phyloP scores from a whole-genome alignment of 2,329 filamentous ascomycete species.

The Cryphonectria nitschkei region DNA sequence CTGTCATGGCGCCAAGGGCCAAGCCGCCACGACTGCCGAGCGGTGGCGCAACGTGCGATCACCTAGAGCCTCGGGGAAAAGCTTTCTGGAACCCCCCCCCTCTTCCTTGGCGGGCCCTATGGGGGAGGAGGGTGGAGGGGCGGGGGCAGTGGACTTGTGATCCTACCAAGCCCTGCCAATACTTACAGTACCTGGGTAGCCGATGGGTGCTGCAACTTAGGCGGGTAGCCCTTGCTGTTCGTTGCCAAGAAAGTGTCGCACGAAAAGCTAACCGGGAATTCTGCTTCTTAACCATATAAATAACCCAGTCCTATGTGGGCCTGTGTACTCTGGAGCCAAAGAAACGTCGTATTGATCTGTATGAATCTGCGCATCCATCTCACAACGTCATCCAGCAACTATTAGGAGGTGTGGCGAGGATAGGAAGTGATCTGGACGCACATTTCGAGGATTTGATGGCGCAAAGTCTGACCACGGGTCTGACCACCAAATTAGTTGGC shows the following conservation, averaged over 20 bases:
- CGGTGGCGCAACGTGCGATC: not conserved
- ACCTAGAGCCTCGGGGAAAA: not conserved
- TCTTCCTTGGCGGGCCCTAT: not conserved
- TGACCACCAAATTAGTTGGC: too few species aligned
- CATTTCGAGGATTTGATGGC: not conserved
- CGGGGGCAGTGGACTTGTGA: not conserved
- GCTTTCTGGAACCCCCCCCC: not conserved
- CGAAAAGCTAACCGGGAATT: not conserved
- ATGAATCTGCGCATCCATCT: not conserved
- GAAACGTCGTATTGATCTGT: not conserved
- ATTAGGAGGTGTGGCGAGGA: not conserved
- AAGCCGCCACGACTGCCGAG: constrained; percentile 11
- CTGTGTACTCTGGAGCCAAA: not conserved
- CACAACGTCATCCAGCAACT: not conserved
- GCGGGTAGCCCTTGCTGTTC: not conserved
- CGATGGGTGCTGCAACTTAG: not conserved
- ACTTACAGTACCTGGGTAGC: not conserved
- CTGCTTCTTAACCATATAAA: not conserved
- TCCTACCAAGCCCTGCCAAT: not conserved
- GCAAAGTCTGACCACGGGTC: not conserved
- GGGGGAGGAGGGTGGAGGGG: too few species aligned
- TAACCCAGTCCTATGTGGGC: not conserved
- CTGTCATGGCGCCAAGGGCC: not conserved
- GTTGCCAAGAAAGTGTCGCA: not conserved
- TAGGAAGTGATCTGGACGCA: too few species aligned